These are phyloP conservation scores for Crithidia thermophila DNA, from an alignment of 208 protist species.

Conservation along the genomic window DNA sequence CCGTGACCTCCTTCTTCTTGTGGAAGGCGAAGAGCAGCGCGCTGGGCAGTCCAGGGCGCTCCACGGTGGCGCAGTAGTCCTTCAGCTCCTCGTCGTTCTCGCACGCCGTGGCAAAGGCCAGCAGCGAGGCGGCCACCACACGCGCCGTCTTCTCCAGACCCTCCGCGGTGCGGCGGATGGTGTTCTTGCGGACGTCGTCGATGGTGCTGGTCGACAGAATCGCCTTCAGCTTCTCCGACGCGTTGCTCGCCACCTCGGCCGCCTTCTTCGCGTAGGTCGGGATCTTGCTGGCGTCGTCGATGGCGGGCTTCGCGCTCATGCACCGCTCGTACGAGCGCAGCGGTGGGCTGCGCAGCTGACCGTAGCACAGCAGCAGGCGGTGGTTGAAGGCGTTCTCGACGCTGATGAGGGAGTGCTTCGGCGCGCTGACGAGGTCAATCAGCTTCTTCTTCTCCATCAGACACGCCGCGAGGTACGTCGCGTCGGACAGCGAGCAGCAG, in stretches of 20 bases:
- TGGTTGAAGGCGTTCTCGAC: slow-evolving; percentile 84
- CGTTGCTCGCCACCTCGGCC: slow-evolving; percentile 48
- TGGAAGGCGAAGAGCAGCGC: slow-evolving; percentile 52
- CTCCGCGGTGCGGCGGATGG: slow-evolving; percentile 36
- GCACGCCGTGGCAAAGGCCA: slow-evolving; percentile 50
- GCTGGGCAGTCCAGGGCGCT: slow-evolving; percentile 48
- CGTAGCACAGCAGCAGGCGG: slow-evolving; percentile 73
- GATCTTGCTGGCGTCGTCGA: slow-evolving; percentile 45
- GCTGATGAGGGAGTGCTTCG: slow-evolving; percentile 57
- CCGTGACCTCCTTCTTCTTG: slow-evolving; percentile 37
- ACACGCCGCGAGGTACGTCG: slow-evolving; percentile 66
- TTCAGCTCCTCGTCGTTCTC: slow-evolving; percentile 48
- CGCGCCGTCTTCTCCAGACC: slow-evolving; percentile 61
- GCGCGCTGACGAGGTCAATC: slow-evolving; percentile 60
- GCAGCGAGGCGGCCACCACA: slow-evolving; percentile 47
- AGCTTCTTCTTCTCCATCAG: slow-evolving; percentile 76
- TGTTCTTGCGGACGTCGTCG: slow-evolving; percentile 39
- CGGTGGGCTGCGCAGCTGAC: slow-evolving; percentile 65
- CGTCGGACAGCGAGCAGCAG: slow-evolving; percentile 65
- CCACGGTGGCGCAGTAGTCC: slow-evolving; percentile 50
- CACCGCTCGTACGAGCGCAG: slow-evolving; percentile 75
- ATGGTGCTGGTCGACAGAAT: slow-evolving; percentile 36
- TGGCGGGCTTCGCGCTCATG: slow-evolving; percentile 52
- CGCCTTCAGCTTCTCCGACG: slow-evolving; percentile 57
- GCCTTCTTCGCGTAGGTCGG: slow-evolving; percentile 59